phyloP scores from a whole-genome alignment of 306 rosid species.

The Quercus cerris region DNA sequence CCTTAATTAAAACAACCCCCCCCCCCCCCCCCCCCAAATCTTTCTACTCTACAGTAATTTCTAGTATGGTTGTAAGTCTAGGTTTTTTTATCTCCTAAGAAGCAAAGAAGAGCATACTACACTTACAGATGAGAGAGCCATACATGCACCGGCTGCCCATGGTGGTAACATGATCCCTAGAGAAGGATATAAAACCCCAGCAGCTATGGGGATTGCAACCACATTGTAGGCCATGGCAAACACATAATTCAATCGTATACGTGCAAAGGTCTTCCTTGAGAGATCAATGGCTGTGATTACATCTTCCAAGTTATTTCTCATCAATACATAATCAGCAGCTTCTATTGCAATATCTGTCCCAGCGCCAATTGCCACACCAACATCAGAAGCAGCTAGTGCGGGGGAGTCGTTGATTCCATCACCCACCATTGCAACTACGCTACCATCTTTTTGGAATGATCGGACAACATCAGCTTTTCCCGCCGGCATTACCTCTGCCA shows the following conservation, averaged over 20 bases:
- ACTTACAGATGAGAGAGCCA: conserved; percentile 94
- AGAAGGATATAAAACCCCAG: conserved; percentile 75
- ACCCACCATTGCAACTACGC: conserved; percentile 94
- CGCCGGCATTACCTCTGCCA: conserved; percentile 96
- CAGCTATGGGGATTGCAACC: conserved; percentile 85
- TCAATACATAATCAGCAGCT: conserved; percentile 86
- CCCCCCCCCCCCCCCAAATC: too few species aligned
- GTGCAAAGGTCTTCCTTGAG: conserved; percentile 79
- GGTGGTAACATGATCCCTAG: conserved; percentile 79
- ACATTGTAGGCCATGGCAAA: conserved; percentile 93
- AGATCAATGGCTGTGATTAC: conserved; percentile 97
- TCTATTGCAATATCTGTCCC: conserved; percentile 97
- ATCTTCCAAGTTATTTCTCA: conserved; percentile 92
- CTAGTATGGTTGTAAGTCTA: conserved; percentile 69
- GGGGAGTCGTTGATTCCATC: conserved; percentile 99
- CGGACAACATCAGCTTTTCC: conserved; percentile 85
- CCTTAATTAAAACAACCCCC: conserved; percentile 21
- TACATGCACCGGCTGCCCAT: conserved; percentile 98
- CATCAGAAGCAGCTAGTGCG: conserved; percentile 87
- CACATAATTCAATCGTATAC: conserved; percentile 74
- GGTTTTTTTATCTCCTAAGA: conserved; percentile 83
- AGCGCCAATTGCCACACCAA: conserved; percentile 97
- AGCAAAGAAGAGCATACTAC: conserved; percentile 93
- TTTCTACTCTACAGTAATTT: conserved; percentile 80
- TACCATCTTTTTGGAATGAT: conserved; percentile 79